Percentiles rank a stretch among this genome's conserved stretches.
phyloP scores from a whole-genome alignment of 1,284 basidiomycete species.

The Ceratobasidium sp. region DNA sequence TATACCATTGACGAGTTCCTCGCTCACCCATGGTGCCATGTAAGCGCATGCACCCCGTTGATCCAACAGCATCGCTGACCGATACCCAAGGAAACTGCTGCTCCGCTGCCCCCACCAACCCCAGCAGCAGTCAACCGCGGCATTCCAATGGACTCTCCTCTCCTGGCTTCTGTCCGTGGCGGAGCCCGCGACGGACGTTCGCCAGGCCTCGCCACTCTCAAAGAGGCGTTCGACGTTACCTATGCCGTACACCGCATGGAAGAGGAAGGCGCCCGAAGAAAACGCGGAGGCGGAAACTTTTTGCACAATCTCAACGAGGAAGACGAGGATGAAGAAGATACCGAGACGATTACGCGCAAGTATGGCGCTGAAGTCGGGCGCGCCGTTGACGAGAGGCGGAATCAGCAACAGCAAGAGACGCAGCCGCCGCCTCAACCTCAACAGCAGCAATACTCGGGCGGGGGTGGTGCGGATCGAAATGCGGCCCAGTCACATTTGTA shows the following conservation, averaged over 20 bases:
- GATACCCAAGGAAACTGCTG: conserved; percentile 55
- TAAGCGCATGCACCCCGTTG: conserved; percentile 36
- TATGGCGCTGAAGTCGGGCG: conserved; percentile 56
- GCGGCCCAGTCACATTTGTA: conserved; percentile 52
- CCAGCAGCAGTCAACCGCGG: conserved; percentile 57
- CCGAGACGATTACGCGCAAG: conserved; percentile 58
- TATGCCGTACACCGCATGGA: conserved; percentile 99
- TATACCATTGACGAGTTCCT: conserved; percentile 99
- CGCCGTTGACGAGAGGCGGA: conserved; percentile 49
- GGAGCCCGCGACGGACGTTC: conserved; percentile 79
- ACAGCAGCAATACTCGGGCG: conserved; percentile 45
- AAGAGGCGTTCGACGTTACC: conserved; percentile 98
- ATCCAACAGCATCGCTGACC: conserved; percentile 45
- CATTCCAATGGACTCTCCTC: conserved; percentile 86
- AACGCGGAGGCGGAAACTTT: conserved; percentile 80
- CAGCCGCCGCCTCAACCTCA: conserved; percentile 47
- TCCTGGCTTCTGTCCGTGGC: conserved; percentile 80
- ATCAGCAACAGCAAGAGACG: conserved; percentile 46
- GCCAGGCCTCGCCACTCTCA: conserved; percentile 89
- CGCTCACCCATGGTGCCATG: conserved; percentile 93
- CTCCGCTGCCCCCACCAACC: conserved; percentile 66
- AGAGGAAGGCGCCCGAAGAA: conserved; percentile 89
- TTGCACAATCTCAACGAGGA: conserved; percentile 91
- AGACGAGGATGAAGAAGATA: conserved; percentile 71
- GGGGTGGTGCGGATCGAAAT: conserved; percentile 54